Evolutionary conservation across 257 asterid species (phyloP).

Genomic region (Fraxinus pennsylvanica): DNA sequence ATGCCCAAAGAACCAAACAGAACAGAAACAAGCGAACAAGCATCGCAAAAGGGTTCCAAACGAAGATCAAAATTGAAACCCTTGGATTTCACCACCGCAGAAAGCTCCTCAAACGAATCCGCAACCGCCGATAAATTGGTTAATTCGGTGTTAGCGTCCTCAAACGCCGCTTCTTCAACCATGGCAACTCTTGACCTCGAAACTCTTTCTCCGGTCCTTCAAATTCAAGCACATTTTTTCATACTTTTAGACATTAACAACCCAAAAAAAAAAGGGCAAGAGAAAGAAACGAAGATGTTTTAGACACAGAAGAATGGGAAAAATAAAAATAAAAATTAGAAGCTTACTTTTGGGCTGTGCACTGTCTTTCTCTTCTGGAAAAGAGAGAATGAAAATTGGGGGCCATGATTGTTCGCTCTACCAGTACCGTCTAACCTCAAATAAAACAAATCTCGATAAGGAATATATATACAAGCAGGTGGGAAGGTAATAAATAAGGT

Average conservation of each 20-base stretch:
- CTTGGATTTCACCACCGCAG: slow-evolving; percentile 46
- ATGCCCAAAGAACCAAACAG: slow-evolving; percentile 86
- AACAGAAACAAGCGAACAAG: slow-evolving; percentile 85
- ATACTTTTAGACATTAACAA: neutral
- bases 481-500: too few relatives aligned
- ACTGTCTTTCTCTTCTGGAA: slow-evolving; percentile 35
- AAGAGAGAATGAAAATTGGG: slow-evolving; percentile 54
- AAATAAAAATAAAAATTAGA: neutral
- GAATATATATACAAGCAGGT: neutral
- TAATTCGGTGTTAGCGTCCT: slow-evolving; percentile 36
- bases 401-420: slow-evolving; percentile 52
- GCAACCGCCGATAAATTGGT: slow-evolving; percentile 75
- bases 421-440: slow-evolving; percentile 3
- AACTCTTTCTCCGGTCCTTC: slow-evolving; percentile 41
- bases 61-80: slow-evolving; percentile 53
- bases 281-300: neutral
- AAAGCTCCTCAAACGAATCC: slow-evolving; percentile 82
- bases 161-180: slow-evolving; percentile 51
- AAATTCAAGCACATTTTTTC: slow-evolving; percentile 34
- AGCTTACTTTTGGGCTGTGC: slow-evolving; percentile 40
- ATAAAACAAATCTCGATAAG: neutral
- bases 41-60: slow-evolving; percentile 78
- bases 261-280: neutral
- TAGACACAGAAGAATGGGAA: neutral
- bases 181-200: slow-evolving; percentile 28